Conservation (phyloP, 768 basidiomycete species). For the Calvatia gigantea region DNA sequence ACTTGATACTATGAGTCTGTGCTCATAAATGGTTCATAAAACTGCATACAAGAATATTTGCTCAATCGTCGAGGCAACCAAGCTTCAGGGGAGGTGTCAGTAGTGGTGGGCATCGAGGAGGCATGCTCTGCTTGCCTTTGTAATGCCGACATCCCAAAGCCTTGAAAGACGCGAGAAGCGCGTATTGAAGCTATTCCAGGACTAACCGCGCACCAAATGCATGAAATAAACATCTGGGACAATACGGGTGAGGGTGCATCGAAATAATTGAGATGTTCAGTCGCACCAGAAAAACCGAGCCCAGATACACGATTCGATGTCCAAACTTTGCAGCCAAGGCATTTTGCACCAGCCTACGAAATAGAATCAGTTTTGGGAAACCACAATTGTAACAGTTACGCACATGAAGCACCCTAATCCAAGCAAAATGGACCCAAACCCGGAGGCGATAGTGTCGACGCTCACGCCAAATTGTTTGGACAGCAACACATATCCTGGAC, state of each 20-base stretch:
- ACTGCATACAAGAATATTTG: slow-evolving; percentile 35
- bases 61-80: slow-evolving; percentile 40
- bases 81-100: slow-evolving; percentile 18
- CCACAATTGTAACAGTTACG: background rate
- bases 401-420: slow-evolving; percentile 42
- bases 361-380: background rate
- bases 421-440: slow-evolving; percentile 37
- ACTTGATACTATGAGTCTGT: slow-evolving; percentile 16
- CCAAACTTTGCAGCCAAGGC: slow-evolving; percentile 40
- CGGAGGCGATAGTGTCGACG: slow-evolving; percentile 39
- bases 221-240: slow-evolving; percentile 38
- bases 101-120: background rate
- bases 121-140: slow-evolving; percentile 27
- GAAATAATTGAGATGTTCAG: background rate
- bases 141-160: slow-evolving; percentile 41
- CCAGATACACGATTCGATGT: slow-evolving; percentile 40
- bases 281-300: slow-evolving; percentile 35
- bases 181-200: slow-evolving; percentile 38
- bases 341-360: slow-evolving; percentile 32
- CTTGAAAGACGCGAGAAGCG: slow-evolving; percentile 42
- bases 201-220: slow-evolving; percentile 42
- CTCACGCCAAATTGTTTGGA: slow-evolving; percentile 36
- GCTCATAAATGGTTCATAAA: background rate
- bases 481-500: slow-evolving; percentile 38
- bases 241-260: background rate